Base-by-base conservation (phyloP, 2,329 filamentous ascomycete species). In the Microsporum canis region DNA sequence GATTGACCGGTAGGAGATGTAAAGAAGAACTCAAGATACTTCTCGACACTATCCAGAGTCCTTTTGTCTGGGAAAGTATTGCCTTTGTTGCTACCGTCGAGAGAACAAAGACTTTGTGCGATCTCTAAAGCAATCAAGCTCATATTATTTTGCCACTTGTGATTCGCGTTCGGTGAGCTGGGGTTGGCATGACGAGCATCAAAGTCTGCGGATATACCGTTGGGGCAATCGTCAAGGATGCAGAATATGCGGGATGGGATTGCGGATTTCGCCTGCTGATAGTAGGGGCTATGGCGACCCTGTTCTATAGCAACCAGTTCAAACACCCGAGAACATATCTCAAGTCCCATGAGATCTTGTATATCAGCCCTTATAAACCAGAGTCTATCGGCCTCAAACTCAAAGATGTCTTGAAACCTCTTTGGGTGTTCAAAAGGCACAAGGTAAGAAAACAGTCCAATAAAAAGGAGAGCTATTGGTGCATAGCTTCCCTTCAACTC, bases 301-400 rank as follows among this genome's bases (percentile, higher is more conserved):
- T 70, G 68, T 3, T 66, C 67, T 60, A 69, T 65, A 8, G 76
- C 65, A 33, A 72, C 71, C 0, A 68, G 66, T 59, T 77, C 72
- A 60, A 84, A 79, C 61, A 83, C 75, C 3, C 78, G 75, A 67
- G 77, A 77, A 69, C 82, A 84, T 39, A 84, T 78, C 38, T 80
- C 76, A 57, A 82, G 76, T 62, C 78, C 79, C 63, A 84, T 76
- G 7, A 79, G 67, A 63, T 80, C 78, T 66, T 83, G 79, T 2
- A 85, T 71, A 51, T 83, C 80, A 1, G 72, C 68, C 49, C 79
- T 78, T 33, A 86, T 69, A n/a, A 74, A 69, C 63, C 76, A 77
- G 5, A 86, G 71, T 29, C 83, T 80, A 41, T 81, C 78, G 5
- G 73, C 71, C 65, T 86, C 83, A 53, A 84, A 78, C 51, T 79